Evolutionary conservation across 2,329 filamentous ascomycete genomes (phyloP), one percentile per base, ranked within the genome.

Genomic region (Arthrobotrys conoides): DNA sequence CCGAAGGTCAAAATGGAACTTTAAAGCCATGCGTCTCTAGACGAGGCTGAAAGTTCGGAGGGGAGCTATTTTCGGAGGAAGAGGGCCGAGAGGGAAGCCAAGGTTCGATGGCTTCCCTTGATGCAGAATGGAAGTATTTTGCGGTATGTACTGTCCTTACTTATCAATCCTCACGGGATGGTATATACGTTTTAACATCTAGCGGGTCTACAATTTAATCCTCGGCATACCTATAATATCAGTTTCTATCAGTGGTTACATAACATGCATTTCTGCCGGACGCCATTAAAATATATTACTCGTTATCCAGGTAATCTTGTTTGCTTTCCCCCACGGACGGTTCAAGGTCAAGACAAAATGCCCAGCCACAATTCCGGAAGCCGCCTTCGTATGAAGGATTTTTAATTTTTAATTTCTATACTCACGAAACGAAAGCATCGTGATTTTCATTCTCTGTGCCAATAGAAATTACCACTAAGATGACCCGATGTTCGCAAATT

Each of bases 51-150:
- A 66, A 49, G 49, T 10, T 16, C 14, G 18, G 24, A n/a, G 9
- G 9, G 6, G 18, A 51, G 49, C 67, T 77, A 77, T 77, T 77
- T 77, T 77, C 73, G 73, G 73, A 53, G 73, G 36, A 36, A 64
- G 57, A 75, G 71, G 63, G 51, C 71, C 63, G 63, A 59, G 33
- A 36, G 41, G 16, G 36, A n/a, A 64, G 57, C 65, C 67, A 77
- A 76, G 73, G 48, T 66, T 70, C 30, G 20, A 51, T 41, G 18
- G 70, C 41, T 67, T 59, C 70, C 44, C 18, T 46, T 4, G 44
- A 46, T 46, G 16, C 24, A 67, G 63, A 67, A 64, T 61, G 57
- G 57, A 36, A 61, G 36, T n/a, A n/a, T n/a, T n/a, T n/a, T n/a
- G n/a, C n/a, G n/a, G n/a, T n/a, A n/a, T n/a, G n/a, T n/a, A n/a